Evolutionary conservation across 768 basidiomycete genomes (phyloP), one percentile per base, ranked within the genome.

Genomic region (Pleurotus tuoliensis): DNA sequence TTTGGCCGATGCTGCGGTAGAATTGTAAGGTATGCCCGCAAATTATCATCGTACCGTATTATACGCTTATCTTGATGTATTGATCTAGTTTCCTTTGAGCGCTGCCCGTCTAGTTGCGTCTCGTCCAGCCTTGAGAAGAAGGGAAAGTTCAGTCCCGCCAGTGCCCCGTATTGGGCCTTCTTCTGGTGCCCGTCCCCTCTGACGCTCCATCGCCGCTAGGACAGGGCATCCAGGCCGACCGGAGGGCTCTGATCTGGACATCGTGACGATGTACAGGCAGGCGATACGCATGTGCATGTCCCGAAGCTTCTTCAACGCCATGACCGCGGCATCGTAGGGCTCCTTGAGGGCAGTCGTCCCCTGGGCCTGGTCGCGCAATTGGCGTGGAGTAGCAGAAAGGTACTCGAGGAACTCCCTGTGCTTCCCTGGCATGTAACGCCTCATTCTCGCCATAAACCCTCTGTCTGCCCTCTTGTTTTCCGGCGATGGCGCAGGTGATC

Each of bases 371-470:
- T 83, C 78, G 20, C 90, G 83, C 51, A 92, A 64, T 18, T 84
- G 76, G n/a, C 73, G 84, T 12, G 83, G 80, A 52, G 79, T 75
- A 11, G 76, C 71, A 1, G 81, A 75, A 38, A 98, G 80, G 63
- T 85, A 82, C 20, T 72, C 69, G 55, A 98, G 81, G 73, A 94
- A 98, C 46, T 87, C 84, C 43, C 91, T 86, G 72, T 98, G 96
- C 54, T 82, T 82, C 12, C 89, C 88, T 0, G 96, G 95, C 96
- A 98, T 98, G 73, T 98, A 98, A 18, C 83, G 82, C 56, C 91
- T 76, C 94, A 97, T 97, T 47, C 92, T 81, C 57, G 89, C 86
- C 87, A 98, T 94, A 74, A 98, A 98, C 0, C 86, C 82, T 38
- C 72, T 78, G 69, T 82, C 91, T 40, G 79, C 88, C 63, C 69